Conservation (phyloP, 2,329 filamentous ascomycete genomes). For the Purpureocillium lavendulum region DNA sequence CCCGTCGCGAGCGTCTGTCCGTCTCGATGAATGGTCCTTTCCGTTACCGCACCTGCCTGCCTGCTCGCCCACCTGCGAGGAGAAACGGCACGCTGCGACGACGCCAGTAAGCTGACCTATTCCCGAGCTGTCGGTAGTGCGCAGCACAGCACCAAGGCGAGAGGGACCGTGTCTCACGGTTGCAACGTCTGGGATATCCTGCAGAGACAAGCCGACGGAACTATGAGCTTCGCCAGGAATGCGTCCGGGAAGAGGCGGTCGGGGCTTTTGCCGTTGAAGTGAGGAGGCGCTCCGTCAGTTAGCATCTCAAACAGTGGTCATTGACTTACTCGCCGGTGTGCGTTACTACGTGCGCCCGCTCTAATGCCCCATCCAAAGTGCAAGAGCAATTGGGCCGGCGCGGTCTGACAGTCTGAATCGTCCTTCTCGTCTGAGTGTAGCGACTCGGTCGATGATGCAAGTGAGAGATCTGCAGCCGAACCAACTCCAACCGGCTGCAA, state of each 20-base stretch:
- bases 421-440: slow-evolving; percentile 1
- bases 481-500: slow-evolving; percentile 6
- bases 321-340: too few relatives aligned
- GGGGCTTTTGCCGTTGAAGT: too few relatives aligned
- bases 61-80: too few relatives aligned
- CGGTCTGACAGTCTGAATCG: not conserved
- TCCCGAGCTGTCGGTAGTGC: slow-evolving; percentile 1
- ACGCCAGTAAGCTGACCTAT: not conserved
- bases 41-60: too few relatives aligned
- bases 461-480: slow-evolving; percentile 13
- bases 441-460: slow-evolving; percentile 6
- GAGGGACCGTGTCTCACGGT: not conserved
- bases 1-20: not conserved
- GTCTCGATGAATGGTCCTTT: not conserved
- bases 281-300: too few relatives aligned
- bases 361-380: too few relatives aligned
- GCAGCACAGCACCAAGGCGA: not conserved
- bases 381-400: not conserved
- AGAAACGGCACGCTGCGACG: not conserved
- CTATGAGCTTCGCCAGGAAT: too few relatives aligned
- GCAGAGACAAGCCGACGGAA: too few relatives aligned
- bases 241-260: too few relatives aligned
- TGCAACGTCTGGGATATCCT: too few relatives aligned
- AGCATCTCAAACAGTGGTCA: too few relatives aligned
- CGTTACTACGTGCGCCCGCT: too few relatives aligned